Base-by-base conservation (phyloP, 805 yeast species). In the Kuraishia hungarica region DNA sequence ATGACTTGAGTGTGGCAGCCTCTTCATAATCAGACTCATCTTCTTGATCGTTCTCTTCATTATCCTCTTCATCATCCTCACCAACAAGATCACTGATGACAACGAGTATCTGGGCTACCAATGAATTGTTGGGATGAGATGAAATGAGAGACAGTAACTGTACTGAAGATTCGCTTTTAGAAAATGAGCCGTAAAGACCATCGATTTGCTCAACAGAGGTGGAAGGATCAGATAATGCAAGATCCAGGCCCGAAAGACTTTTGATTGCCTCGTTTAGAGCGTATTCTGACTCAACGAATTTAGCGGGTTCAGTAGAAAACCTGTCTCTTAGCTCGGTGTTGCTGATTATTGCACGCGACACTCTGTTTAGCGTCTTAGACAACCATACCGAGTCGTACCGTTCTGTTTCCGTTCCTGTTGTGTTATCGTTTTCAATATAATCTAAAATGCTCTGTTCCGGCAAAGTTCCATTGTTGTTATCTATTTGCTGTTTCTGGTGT, bases 41-140 rank as follows among this genome's bases (percentile, higher is more conserved):
- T 22, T 17, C 49, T 8, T 17, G n/a, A 23, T 13, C 51, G 11
- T 51, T 46, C 17, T 46, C 55, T 19, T 22, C 47, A 22, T 13
- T 50, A 11, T 51, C 50, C 17, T 46, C 55, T 19, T 22, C 47
- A 22, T 51, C 53, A 21, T 51, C 55, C 2, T 22, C 21, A 10
- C 48, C 54, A 7, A 55, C 2, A 22, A 57, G 48, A 26, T 57
- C 57, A 39, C 50, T 39, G 15, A 55, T 17, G 2, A 56, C 43
- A 2, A 10, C 10, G 15, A 56, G 22, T 11, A 56, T 19, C 35
- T 52, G 55, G 17, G 19, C 26, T 21, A 47, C 15, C n/a, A 57
- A 39, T 39, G 52, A 57, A 13, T 39, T 10, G 46, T 55, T 57
- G n/a, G 59, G 59, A 35, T 57, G 59, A 7, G 55, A 23, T 20